Conservation (phyloP, 208 protist genomes). For the Leishmania gerbilli region DNA sequence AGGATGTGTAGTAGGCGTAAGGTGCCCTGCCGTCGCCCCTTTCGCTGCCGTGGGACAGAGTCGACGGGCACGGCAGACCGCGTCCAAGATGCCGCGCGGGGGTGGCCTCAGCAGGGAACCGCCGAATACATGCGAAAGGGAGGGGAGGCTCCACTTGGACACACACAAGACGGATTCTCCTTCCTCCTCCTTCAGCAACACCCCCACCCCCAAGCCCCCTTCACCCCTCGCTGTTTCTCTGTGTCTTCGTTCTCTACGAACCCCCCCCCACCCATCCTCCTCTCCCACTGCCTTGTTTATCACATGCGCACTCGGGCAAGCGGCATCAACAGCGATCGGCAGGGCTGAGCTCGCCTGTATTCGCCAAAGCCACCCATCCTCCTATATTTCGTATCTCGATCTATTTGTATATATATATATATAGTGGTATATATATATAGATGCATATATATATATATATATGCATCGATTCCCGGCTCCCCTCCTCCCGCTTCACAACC, state of each 20-base stretch:
- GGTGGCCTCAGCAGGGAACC: neutral
- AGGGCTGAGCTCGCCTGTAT: neutral
- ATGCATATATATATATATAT: too few relatives aligned
- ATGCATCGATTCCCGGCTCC: neutral
- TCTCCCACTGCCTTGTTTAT: neutral
- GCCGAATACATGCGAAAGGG: neutral
- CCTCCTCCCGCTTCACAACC: neutral
- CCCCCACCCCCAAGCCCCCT: too few relatives aligned
- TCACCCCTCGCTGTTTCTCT: neutral
- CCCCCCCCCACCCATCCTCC: too few relatives aligned
- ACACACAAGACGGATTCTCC: neutral
- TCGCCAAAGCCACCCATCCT: neutral
- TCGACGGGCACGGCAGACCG: neutral
- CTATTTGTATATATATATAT: too few relatives aligned
- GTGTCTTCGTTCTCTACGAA: neutral
- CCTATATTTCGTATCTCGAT: neutral
- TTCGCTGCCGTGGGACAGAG: neutral
- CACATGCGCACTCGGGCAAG: neutral
- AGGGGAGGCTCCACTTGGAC: neutral
- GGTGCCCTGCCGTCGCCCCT: neutral
- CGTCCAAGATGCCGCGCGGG: neutral
- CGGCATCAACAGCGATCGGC: neutral
- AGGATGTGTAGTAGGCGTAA: conserved; percentile 63
- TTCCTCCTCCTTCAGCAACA: neutral
- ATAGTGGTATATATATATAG: too few relatives aligned